Percentiles rank a stretch among this genome's conserved stretches.
Evolutionary conservation across 2,329 filamentous ascomycete genomes (phyloP).

Genomic region (Lachnellula willkommii): DNA sequence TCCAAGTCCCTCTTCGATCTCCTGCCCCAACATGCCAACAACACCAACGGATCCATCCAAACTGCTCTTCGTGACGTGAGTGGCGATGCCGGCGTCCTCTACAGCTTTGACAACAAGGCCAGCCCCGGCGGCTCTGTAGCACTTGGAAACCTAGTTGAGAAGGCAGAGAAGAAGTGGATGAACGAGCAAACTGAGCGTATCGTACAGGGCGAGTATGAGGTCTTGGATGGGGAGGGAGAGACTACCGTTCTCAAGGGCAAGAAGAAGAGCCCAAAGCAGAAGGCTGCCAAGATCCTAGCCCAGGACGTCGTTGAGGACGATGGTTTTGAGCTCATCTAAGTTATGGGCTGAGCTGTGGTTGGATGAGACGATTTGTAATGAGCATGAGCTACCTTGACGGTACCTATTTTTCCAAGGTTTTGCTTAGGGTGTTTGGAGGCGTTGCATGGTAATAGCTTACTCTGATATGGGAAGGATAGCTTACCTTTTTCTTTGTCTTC

Average conservation of each 20-base stretch:
- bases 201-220: constrained; percentile 31
- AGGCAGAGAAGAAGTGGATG: constrained; percentile 29
- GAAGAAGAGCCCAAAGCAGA: constrained; percentile 28
- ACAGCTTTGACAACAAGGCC: constrained; percentile 29
- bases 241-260: constrained; percentile 21
- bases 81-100: constrained; percentile 23
- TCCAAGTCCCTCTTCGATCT: constrained; percentile 29
- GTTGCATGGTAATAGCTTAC: constrained; percentile 22
- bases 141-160: constrained; percentile 28
- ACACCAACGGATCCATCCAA: constrained; percentile 19
- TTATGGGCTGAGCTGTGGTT: background rate
- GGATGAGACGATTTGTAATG: background rate
- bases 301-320: constrained; percentile 26
- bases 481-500: constrained; percentile 5
- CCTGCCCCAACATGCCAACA: constrained; percentile 26
- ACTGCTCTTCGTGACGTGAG: constrained; percentile 12
- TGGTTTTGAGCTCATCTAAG: constrained; percentile 31
- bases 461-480: constrained; percentile 22
- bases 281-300: constrained; percentile 15
- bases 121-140: constrained; percentile 23
- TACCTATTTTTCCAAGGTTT: constrained; percentile 4
- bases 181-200: constrained; percentile 31
- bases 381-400: constrained; percentile 6
- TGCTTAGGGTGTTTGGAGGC: constrained; percentile 11
- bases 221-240: constrained; percentile 31